Evolutionary conservation across 805 yeast genomes (phyloP), one percentile per base, ranked within the genome.

Genomic region (Saturnispora ahearnii): DNA sequence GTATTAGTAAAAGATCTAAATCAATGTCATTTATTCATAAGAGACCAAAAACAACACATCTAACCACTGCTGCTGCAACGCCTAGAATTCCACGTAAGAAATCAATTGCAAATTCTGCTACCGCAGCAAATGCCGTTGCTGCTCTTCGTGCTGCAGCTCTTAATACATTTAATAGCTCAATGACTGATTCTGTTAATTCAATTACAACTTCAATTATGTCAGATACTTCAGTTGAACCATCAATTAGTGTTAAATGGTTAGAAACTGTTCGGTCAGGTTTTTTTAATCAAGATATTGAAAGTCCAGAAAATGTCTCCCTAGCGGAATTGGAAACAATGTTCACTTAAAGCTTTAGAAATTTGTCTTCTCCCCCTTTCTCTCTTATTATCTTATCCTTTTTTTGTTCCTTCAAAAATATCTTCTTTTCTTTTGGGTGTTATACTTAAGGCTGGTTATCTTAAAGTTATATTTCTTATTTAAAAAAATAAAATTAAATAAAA

Each of bases 31-130:
- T 76, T 57, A 65, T 80, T 49, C 70, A 75, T 44, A 80, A 81
- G 62, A 77, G 75, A 62, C 66, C 73, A 43, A 68, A 65, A 45
- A 56, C 61, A n/a, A 31, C 40, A 10, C 44, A 48, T 29, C 32
- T 82, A 42, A 84, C 91, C 12, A 87, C 87, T 18, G 91, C 91
- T 22, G 89, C 89, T 11, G 88, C 87, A 26, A 87, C 91, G 32
- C 93, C 93, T 51, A 72, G 91, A 59, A 77, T 84, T 10, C 82
- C 88, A n/a, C 77, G 79, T 55, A 71, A 77, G 32, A 74, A 59
- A 33, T 56, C 81, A 4, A 66, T 76, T 48, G 71, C 79, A 6
- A 79, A 76, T 53, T 70, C 79, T 36, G 81, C 84, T 10, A 73
- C 73, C 51, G 83, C 86, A 6, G 85, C 84, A 9, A 85, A 85